Evolutionary conservation across 768 basidiomycete species (phyloP).

Genomic region (Tricholoma saponaceum): DNA sequence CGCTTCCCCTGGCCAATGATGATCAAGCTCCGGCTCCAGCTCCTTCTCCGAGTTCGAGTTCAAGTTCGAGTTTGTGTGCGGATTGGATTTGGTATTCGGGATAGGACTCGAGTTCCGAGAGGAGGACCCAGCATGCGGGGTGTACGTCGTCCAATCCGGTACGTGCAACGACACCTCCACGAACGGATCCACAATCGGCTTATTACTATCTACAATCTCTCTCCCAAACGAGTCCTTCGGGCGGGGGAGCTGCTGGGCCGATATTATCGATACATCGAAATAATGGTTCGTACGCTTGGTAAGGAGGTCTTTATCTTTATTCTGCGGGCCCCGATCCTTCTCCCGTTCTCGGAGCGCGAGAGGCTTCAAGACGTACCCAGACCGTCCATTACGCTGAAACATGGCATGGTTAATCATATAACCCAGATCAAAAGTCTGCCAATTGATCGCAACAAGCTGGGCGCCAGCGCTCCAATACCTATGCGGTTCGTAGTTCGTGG

Average conservation of each 20-base stretch:
- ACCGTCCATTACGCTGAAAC: slow-evolving; percentile 89
- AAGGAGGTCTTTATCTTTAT: slow-evolving; percentile 69
- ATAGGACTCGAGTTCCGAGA: not conserved
- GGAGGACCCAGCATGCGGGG: not conserved
- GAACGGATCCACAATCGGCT: slow-evolving; percentile 61
- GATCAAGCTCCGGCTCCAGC: not conserved
- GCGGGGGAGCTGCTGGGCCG: slow-evolving; percentile 75
- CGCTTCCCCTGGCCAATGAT: slow-evolving; percentile 9
- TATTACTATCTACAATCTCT: slow-evolving; percentile 53
- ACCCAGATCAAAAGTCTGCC: slow-evolving; percentile 93
- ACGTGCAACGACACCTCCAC: slow-evolving; percentile 67
- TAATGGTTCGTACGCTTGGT: slow-evolving; percentile 53
- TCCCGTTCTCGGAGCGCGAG: slow-evolving; percentile 61
- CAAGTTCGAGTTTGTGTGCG: slow-evolving; percentile 6
- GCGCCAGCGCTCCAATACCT: slow-evolving; percentile 88
- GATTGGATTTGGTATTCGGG: slow-evolving; percentile 1
- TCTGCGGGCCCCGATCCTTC: slow-evolving; percentile 15
- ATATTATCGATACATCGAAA: slow-evolving; percentile 52
- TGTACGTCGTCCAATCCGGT: slow-evolving; percentile 58
- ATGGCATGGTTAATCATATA: slow-evolving; percentile 94
- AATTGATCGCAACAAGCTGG: slow-evolving; percentile 93
- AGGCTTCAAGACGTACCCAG: slow-evolving; percentile 92
- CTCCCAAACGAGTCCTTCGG: slow-evolving; percentile 65
- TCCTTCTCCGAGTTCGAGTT: not conserved
- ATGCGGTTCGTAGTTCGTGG: slow-evolving; percentile 89